These are phyloP conservation scores for Macrolepiota fuliginosa DNA, from an alignment of 768 basidiomycete species.

Conservation along the genomic window DNA sequence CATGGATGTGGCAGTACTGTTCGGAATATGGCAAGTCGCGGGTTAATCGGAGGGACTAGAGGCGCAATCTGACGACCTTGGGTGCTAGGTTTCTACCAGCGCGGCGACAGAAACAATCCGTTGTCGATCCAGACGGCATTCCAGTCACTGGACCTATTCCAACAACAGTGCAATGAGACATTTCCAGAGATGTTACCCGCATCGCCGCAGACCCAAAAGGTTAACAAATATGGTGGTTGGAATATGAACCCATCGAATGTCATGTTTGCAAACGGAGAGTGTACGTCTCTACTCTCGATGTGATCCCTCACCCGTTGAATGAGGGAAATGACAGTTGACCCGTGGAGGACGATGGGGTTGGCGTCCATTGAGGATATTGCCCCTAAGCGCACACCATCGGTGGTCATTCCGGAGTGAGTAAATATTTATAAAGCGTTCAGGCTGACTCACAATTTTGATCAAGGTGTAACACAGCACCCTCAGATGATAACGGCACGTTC, in stretches of 20 bases:
- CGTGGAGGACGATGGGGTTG: constrained; percentile 50
- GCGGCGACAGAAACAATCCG: constrained; percentile 42
- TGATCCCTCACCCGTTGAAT: too few relatives aligned
- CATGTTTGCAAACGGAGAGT: constrained; percentile 49
- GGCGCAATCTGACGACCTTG: background rate
- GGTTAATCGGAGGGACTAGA: background rate
- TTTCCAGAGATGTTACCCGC: constrained; percentile 36
- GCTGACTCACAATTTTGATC: background rate
- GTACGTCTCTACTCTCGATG: constrained; percentile 22
- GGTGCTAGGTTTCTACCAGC: constrained; percentile 41
- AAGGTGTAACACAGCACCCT: constrained; percentile 37
- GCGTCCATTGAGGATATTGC: constrained; percentile 47
- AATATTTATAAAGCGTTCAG: background rate
- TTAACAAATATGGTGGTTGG: constrained; percentile 54
- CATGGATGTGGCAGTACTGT: constrained; percentile 56
- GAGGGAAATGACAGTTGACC: constrained; percentile 34
- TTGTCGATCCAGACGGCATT: constrained; percentile 48
- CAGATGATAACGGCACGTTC: constrained; percentile 27
- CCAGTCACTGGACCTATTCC: constrained; percentile 42
- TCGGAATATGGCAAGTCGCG: constrained; percentile 43
- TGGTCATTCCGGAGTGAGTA: constrained; percentile 35
- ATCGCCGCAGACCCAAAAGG: constrained; percentile 38
- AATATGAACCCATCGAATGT: constrained; percentile 47
- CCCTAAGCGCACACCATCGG: constrained; percentile 37
- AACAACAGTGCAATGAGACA: constrained; percentile 39